Percentiles rank a stretch among this genome's conserved stretches.
Evolutionary conservation across 164 flowering plant species (phyloP).

Genomic region (Umbilicus rupestris): DNA sequence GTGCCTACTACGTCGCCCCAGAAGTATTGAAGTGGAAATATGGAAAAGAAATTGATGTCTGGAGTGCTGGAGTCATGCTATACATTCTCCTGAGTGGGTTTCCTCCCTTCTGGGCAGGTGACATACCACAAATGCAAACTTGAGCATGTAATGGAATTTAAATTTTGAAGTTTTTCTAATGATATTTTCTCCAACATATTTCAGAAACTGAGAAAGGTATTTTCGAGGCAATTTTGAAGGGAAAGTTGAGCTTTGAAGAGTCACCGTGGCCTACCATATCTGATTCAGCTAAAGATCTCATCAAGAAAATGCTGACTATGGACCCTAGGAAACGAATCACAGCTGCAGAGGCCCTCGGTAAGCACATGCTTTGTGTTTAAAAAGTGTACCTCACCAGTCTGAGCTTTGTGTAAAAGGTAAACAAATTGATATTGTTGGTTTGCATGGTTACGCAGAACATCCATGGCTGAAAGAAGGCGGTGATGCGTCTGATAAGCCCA

Average conservation of each 20-base stretch:
- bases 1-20: conserved; percentile 91
- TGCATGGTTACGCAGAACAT: conserved; percentile 41
- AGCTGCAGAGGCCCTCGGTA: conserved; percentile 75
- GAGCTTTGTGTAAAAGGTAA: not conserved
- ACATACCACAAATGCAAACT: not conserved
- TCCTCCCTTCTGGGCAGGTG: conserved; percentile 94
- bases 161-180: not conserved
- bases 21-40: conserved; percentile 58
- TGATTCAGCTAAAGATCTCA: conserved; percentile 62
- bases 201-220: conserved; percentile 78
- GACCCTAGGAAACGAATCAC: conserved; percentile 70
- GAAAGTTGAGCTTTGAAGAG: conserved; percentile 44
- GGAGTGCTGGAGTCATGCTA: conserved; percentile 96
- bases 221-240: conserved; percentile 44
- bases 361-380: conserved; percentile 10
- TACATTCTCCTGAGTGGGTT: conserved; percentile 75
- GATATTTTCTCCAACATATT: not conserved
- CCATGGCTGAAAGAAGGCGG: conserved; percentile 76
- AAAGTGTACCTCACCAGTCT: not conserved
- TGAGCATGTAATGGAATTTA: not conserved
- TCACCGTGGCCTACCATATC: conserved; percentile 89
- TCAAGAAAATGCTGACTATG: conserved; percentile 55
- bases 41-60: conserved; percentile 85
- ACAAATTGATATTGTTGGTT: not conserved
- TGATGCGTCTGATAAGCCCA: conserved; percentile 68